Percentiles rank a stretch among this genome's conserved stretches.
Conservation (phyloP, 1,139 yeast genomes). For the Suhomyces coccinellae region DNA sequence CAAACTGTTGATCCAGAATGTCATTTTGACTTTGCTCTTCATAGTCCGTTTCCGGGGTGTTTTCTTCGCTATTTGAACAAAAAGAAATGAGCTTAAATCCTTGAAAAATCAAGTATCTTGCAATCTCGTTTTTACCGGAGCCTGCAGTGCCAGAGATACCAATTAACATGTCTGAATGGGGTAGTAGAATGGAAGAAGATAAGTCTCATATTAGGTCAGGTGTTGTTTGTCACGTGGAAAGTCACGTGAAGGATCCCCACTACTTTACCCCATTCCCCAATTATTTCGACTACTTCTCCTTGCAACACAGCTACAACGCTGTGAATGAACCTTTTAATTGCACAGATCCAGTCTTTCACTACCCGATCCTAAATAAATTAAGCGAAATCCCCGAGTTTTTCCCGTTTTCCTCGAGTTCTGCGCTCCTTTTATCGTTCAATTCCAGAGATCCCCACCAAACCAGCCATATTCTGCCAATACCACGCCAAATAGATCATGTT, state of each 20-base stretch:
- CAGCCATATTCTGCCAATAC: neutral
- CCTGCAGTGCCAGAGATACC: conserved; percentile 74
- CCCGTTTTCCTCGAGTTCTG: too few species aligned
- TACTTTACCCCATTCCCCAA: too few species aligned
- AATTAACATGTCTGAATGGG: conserved; percentile 54
- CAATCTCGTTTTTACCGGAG: conserved; percentile 70
- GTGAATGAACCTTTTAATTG: too few species aligned
- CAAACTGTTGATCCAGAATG: conserved; percentile 3
- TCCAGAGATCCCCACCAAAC: neutral
- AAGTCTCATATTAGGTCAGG: neutral
- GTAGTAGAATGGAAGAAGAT: too few species aligned
- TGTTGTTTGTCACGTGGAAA: neutral
- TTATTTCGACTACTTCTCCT: too few species aligned
- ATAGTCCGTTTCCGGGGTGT: conserved; percentile 9
- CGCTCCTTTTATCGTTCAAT: neutral
- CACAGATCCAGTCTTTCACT: too few species aligned
- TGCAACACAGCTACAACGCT: too few species aligned
- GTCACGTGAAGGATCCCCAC: neutral
- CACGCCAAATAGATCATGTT: neutral
- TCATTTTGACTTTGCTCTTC: neutral
- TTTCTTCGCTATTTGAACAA: neutral
- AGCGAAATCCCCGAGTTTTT: too few species aligned
- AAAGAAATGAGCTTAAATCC: conserved; percentile 47
- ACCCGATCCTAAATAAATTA: too few species aligned
- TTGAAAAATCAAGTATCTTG: conserved; percentile 54